Evolutionary conservation across 2,329 filamentous ascomycete species (phyloP), one percentile per base, ranked within the genome.

Genomic region (Aspergillus quadrilineatus): DNA sequence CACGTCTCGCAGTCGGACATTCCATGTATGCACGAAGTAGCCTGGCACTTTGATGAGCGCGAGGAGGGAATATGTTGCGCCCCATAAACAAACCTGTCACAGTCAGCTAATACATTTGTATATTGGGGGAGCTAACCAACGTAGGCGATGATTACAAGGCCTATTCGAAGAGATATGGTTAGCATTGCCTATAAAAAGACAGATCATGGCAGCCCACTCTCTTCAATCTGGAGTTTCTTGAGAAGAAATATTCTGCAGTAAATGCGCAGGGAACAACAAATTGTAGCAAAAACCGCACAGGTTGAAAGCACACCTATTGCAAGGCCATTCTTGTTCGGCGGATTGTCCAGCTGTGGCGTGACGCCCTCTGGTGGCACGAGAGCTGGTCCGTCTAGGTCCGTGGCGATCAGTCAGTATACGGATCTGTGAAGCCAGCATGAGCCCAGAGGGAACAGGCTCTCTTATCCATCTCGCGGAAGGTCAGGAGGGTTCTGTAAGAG

Each of bases 1-100:
- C 22, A 64, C 45, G 43, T 64, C 63, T 34, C 28, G 9, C 14
- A 57, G 60, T 12, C 39, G 55, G 4, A 66, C 50, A 22, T 66
- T 49, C 64, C 63, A 66, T 1, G 58, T 63, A 26, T 65, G 61
- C 10, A 65, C 62, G 30, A 50, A 65, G 39, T 63, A 66, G 0
- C 63, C 62, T 0, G 64, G 61, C 1, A 55, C 55, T 9, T 47
- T 51, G 8, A 66, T 64, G 43, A 65, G 44, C 4, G 54, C 50
- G 44, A 60, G 62, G 1, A 43, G 53, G 14, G 56, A 57, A 28
- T 66, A 66, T 1, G 59, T 54, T 10, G 61, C 58, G 7, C 63
- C 64, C 56, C 63, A 66, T 42, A 59, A 66, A n/a, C 57, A 46
- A 12, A 59, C 64, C 64, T 66, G 28, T 15, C 10, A 14, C 37